A percentile compares a stretch with the other conserved stretches of the same genome.
Evolutionary conservation across 306 rosid species (phyloP).

Genomic region (Lagenaria siceraria): DNA sequence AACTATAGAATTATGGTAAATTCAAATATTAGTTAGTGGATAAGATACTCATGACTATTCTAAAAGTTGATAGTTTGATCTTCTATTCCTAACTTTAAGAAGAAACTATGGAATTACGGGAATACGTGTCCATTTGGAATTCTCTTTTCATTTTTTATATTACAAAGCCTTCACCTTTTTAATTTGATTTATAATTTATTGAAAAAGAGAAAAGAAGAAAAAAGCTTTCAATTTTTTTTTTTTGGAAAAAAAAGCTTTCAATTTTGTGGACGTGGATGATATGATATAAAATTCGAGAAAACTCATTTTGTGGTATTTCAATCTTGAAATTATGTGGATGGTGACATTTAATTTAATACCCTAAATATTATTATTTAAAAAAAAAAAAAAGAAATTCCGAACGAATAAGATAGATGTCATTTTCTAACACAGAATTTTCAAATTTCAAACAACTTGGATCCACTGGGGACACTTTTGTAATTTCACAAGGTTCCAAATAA

Average conservation of each 20-base stretch:
- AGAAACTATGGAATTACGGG: background rate
- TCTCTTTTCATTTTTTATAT: background rate
- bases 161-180: background rate
- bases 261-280: background rate
- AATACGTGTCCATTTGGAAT: background rate
- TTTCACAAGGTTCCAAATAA: background rate
- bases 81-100: no score
- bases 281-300: background rate
- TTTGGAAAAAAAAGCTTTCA: background rate
- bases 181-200: background rate
- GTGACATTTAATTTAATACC: background rate
- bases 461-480: background rate
- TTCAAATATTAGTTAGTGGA: no score
- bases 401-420: constrained; percentile 2
- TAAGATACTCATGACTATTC: no score
- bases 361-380: background rate
- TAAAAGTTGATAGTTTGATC: no score
- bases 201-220: background rate
- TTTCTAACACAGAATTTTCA: background rate
- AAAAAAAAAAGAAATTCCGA: no score
- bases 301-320: background rate
- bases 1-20: no score
- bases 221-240: background rate
- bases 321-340: background rate
- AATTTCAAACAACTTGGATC: constrained; percentile 6